Evolutionary conservation across 2,329 filamentous ascomycete genomes (phyloP), one percentile per base, ranked within the genome.

Genomic region (Phialocephala sp.): DNA sequence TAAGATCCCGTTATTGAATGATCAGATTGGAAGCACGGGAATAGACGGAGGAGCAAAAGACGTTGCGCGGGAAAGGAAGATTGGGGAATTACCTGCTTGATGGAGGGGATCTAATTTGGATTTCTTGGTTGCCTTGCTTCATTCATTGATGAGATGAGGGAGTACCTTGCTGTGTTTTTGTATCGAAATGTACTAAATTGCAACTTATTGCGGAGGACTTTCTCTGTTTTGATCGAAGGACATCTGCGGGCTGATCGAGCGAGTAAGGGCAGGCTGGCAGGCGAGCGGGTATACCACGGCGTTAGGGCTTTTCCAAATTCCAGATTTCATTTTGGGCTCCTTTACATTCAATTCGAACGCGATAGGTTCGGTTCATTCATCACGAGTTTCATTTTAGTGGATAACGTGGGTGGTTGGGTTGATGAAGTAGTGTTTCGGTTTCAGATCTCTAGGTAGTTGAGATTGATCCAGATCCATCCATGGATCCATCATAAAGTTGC

Each of bases 1-100:
- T 66, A 79, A 81, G 20, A 89, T 89, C 56, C 86, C 87, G 2
- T 75, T 89, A 36, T 77, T 90, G 18, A 81, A 78, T 39, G 84
- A 85, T 18, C 82, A 86, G 61, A 73, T 74, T 50, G 72, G 71
- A 12, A 71, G 69, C 2, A 75, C 79, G 1, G 80, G 81, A 2
- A 71, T 82, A 41, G 83, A 86, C 61, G 76, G 75, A 0, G 77
- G 79, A 1, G 79, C 79, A n/a, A 81, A 77, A 65, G 81, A 84
- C 68, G 76, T 80, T 6, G 78, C 81, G 2, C 80, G 82, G 39
- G 83, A 84, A 72, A 80, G 85, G 66, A 86, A 79, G 71, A 63
- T 74, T 32, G 74, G 72, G 15, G 76, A 75, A 8, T 63, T 72
- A 12, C 74, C 72, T 15, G 65, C 71, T n/a, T 75, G 61, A 72